Evolutionary conservation across 176 grass and related monocot species (phyloP).

Genomic region (Melocanna baccifera): DNA sequence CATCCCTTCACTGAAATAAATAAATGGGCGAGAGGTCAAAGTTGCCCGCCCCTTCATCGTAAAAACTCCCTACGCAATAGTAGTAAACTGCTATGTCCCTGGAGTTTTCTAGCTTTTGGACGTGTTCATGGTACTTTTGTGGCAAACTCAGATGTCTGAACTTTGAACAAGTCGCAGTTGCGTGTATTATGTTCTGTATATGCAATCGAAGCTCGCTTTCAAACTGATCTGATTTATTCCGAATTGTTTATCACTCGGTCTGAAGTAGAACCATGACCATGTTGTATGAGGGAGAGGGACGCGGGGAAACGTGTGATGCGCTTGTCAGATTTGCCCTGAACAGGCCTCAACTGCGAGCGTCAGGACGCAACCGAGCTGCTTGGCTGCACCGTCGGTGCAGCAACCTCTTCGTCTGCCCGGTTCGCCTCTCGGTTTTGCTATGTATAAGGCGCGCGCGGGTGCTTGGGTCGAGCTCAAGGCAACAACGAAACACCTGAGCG

Average conservation of each 20-base stretch:
- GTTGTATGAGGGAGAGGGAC: not conserved
- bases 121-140: not conserved
- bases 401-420: not conserved
- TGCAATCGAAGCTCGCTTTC: not conserved
- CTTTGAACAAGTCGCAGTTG: not conserved
- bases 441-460: not conserved
- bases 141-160: not conserved
- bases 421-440: not conserved
- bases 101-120: not conserved
- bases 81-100: not conserved
- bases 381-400: not conserved
- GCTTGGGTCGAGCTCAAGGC: not conserved
- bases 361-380: not conserved
- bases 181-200: not conserved
- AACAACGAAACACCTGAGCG: not conserved
- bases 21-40: not conserved
- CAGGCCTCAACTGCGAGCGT: not conserved
- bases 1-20: constrained; percentile 41
- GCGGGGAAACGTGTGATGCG: not conserved
- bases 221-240: not conserved
- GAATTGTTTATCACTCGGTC: not conserved
- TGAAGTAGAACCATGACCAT: not conserved
- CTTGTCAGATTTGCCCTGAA: not conserved
- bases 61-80: not conserved
- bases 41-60: not conserved